Percentiles rank a stretch among this genome's conserved stretches.
phyloP scores from a whole-genome alignment of 1,139 yeast genomes.

The Lizanozyma gosingica region DNA sequence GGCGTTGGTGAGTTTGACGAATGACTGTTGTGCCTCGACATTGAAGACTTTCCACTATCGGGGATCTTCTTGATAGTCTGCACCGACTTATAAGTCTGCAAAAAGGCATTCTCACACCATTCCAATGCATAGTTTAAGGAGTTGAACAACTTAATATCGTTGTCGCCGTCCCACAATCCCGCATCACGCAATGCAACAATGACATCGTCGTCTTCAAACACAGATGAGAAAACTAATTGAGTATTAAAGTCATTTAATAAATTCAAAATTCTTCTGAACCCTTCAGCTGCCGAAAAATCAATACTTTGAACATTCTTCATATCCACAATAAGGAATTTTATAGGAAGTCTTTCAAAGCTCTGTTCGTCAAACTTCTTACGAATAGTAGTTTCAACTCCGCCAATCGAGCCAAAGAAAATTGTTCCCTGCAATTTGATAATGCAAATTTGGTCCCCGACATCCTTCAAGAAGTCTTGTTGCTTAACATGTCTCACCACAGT shows the following conservation, averaged over 20 bases:
- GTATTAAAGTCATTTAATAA: constrained; percentile 63
- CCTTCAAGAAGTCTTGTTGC: constrained; percentile 75
- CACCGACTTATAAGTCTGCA: constrained; percentile 47
- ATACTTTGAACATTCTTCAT: constrained; percentile 75
- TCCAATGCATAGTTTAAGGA: constrained; percentile 84
- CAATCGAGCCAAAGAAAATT: constrained; percentile 89
- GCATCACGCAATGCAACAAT: constrained; percentile 65
- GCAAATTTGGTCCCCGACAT: constrained; percentile 87
- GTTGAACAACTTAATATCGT: constrained; percentile 52
- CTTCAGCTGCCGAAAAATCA: constrained; percentile 95
- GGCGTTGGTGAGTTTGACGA: neutral
- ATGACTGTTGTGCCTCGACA: neutral
- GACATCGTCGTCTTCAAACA: constrained; percentile 48
- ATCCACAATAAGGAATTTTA: constrained; percentile 76
- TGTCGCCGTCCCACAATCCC: constrained; percentile 51
- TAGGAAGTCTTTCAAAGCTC: constrained; percentile 44
- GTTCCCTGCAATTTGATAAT: constrained; percentile 82
- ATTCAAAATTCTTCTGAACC: constrained; percentile 80
- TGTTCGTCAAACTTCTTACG: constrained; percentile 56
- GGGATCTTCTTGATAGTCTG: neutral
- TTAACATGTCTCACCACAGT: constrained; percentile 89
- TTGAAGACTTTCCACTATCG: constrained; percentile 4
- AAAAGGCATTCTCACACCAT: constrained; percentile 92
- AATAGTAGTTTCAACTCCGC: constrained; percentile 74
- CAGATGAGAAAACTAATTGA: constrained; percentile 71